Percentiles rank a stretch among this genome's conserved stretches.
Evolutionary conservation across 192 early-diverging fungal genomes (phyloP).

Genomic region (Entomortierella lignicola): DNA sequence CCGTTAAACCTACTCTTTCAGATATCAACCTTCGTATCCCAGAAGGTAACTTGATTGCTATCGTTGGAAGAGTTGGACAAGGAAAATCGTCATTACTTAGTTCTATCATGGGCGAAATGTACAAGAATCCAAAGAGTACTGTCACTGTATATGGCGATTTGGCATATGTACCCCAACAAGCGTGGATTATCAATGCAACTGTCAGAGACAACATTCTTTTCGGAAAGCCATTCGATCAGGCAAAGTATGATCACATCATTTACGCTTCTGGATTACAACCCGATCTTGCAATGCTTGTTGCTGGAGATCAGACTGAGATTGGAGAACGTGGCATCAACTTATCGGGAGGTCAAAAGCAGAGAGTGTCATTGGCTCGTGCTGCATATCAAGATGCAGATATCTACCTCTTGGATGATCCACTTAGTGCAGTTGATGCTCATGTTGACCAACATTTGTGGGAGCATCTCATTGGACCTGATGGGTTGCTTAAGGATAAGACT

Average conservation of each 20-base stretch:
- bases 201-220: constrained; percentile 87
- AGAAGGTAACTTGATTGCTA: constrained; percentile 27
- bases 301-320: constrained; percentile 59
- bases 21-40: constrained; percentile 56
- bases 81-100: constrained; percentile 83
- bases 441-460: constrained; percentile 45
- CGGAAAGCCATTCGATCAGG: constrained; percentile 71
- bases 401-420: constrained; percentile 86
- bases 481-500: constrained; percentile 79
- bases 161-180: constrained; percentile 58
- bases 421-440: constrained; percentile 76
- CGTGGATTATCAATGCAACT: constrained; percentile 43
- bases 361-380: constrained; percentile 84
- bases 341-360: constrained; percentile 88
- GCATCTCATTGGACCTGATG: constrained; percentile 76
- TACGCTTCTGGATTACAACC: constrained; percentile 25
- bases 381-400: constrained; percentile 84
- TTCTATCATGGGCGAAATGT: constrained; percentile 86
- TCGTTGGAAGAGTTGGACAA: constrained; percentile 55
- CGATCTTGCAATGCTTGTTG: constrained; percentile 19
- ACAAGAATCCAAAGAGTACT: constrained; percentile 62
- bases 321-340: constrained; percentile 62
- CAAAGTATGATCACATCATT: constrained; percentile 61
- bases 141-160: constrained; percentile 68
- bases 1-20: constrained; percentile 8